Base-by-base conservation (phyloP, 2,329 filamentous ascomycete genomes). In the Pseudophaeomoniella oleicola region DNA sequence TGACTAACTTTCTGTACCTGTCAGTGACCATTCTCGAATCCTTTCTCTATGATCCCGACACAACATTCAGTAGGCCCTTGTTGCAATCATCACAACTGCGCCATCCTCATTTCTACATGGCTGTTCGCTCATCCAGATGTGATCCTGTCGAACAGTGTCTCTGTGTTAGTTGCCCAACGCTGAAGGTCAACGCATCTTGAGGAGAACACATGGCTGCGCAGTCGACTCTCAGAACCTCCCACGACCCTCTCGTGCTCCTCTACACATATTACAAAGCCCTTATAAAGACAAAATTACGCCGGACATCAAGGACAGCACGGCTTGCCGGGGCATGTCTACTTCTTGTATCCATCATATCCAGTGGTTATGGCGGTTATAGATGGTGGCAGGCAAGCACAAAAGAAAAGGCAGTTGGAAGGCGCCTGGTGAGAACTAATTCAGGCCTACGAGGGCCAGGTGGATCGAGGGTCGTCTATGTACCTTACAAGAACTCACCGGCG, bases 391-490 rank as follows among this genome's bases (percentile, higher is more conserved):
- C 69, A 39, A 70, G 75, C 41, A 74, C 73, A 34, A 77, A 76
- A 44, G 88, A 96, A 59, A 78, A 75, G 46, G 86, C 90, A 48
- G 81, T 86, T 47, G 87, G 87, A 4, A 70, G 75, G 43, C 81
- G 82, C 45, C 69, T 98, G 37, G 65, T 96, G 44, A 75, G 90
- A 39, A 80, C 83, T 41, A 98, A 98, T 59, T 96, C 88, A 19
- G 93, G 86, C 50, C 67, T 96, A 43, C 75, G 82, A 59, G 85
- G 88, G 49, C 94, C 94, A 62, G 90, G 96, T 66, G 90, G 90
- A 35, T 88, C 85, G 34, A 72, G 90, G 38, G 93, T 86, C 11
- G 90, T 98, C 40, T 96, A 90, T 53, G 90, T 98, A 17, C 87
- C 88, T 2, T 90, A 94, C 59, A 85, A 84, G 57, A 74, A 86